phyloP scores from a whole-genome alignment of 208 protist species.

The Leishmania martiniquensis region DNA sequence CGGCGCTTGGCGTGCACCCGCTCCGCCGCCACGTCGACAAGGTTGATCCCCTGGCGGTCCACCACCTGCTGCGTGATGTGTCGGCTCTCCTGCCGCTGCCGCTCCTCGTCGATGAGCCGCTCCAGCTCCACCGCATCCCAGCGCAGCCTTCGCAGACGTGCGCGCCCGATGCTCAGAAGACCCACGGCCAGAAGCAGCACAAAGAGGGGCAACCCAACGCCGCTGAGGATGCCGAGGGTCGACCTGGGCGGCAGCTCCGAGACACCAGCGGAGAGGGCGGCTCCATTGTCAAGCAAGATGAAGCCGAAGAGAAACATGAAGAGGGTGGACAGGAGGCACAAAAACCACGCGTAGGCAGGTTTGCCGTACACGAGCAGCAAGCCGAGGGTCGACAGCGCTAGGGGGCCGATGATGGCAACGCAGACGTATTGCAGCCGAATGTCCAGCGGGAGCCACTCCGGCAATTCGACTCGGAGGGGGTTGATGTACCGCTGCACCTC shows the following conservation, averaged over 20 bases:
- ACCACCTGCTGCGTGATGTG: conserved; percentile 47
- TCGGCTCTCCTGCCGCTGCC: conserved; percentile 12
- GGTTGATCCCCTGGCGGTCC: conserved; percentile 43
- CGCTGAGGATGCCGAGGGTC: conserved; percentile 27
- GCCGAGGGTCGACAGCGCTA: conserved; percentile 53
- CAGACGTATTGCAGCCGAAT: conserved; percentile 58
- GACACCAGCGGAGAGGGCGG: conserved; percentile 17
- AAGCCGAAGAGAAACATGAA: conserved; percentile 66
- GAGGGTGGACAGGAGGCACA: conserved; percentile 36
- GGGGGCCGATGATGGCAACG: conserved; percentile 45
- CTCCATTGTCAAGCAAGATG: conserved; percentile 35
- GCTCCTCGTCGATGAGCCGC: conserved; percentile 25
- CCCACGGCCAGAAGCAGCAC: conserved; percentile 31
- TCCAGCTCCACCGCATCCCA: conserved; percentile 27
- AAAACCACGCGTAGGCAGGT: conserved; percentile 45
- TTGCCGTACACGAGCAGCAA: conserved; percentile 52
- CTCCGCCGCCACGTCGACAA: conserved; percentile 49
- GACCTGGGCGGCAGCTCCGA: conserved; percentile 5
- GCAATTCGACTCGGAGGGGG: conserved; percentile 38
- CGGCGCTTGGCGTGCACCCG: conserved; percentile 27
- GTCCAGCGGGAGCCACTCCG: conserved; percentile 68
- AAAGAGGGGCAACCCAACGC: conserved; percentile 35
- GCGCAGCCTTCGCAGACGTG: conserved; percentile 20
- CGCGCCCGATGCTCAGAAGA: conserved; percentile 17
- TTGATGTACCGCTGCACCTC: conserved; percentile 47